phyloP scores from a whole-genome alignment of 768 basidiomycete genomes.

The Suillus alpinus region DNA sequence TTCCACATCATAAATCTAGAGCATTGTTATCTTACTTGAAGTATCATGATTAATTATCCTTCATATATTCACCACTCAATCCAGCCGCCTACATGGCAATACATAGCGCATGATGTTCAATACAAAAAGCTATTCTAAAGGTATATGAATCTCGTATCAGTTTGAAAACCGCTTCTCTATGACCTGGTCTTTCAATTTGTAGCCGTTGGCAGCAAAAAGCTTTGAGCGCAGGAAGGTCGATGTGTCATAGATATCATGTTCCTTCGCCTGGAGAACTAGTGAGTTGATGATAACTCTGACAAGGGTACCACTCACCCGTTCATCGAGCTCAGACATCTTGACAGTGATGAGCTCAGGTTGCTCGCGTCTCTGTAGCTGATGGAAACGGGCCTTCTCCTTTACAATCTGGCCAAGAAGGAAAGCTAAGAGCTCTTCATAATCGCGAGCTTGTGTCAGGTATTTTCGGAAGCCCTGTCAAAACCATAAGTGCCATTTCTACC shows the following conservation, averaged over 20 bases:
- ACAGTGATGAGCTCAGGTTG: conserved; percentile 78
- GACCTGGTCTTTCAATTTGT: conserved; percentile 58
- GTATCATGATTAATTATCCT: conserved; percentile 24
- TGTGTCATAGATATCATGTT: conserved; percentile 93
- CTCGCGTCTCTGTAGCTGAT: conserved; percentile 72
- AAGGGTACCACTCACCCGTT: conserved; percentile 55
- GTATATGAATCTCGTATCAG: conserved; percentile 12
- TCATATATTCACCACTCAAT: conserved; percentile 30
- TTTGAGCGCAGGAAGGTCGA: conserved; percentile 81
- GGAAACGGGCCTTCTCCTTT: conserved; percentile 86
- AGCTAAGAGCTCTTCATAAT: conserved; percentile 92
- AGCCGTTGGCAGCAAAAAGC: conserved; percentile 87
- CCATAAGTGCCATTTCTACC: conserved; percentile 12
- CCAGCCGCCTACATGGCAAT: conserved; percentile 11
- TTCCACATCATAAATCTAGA: conserved; percentile 19
- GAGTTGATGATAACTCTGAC: conserved; percentile 7
- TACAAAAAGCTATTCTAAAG: conserved; percentile 6
- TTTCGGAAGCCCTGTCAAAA: conserved; percentile 83
- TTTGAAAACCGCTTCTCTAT: conserved; percentile 75
- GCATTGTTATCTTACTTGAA: conserved; percentile 15
- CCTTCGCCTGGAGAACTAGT: conserved; percentile 68
- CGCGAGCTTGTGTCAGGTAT: conserved; percentile 92
- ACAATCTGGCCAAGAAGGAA: conserved; percentile 93
- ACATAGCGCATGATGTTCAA: conserved; percentile 10
- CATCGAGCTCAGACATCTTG: conserved; percentile 80